Evolutionary conservation across 768 basidiomycete genomes (phyloP).

Genomic region (Daedaleopsis nitida): DNA sequence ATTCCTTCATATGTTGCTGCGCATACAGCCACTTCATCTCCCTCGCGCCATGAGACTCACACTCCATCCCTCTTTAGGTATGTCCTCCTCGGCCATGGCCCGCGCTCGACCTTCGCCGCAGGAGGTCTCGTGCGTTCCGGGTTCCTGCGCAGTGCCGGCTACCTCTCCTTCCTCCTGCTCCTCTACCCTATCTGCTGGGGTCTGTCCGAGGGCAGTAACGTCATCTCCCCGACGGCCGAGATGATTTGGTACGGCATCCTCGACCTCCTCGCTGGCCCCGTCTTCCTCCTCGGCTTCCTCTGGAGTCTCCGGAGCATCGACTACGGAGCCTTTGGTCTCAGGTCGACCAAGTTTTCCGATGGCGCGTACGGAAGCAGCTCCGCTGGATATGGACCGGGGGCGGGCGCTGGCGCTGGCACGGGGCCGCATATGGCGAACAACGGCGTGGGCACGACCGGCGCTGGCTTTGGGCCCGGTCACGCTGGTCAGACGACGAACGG

Average conservation of each 20-base stretch:
- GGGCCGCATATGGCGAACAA: neutral
- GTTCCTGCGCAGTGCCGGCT: constrained; percentile 38
- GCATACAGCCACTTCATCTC: constrained; percentile 5
- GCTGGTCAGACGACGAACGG: too few species aligned
- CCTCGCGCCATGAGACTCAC: constrained; percentile 1
- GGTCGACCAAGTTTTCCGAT: constrained; percentile 31
- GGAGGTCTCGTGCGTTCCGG: constrained; percentile 27
- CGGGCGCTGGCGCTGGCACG: neutral
- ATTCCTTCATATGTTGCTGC: constrained; percentile 14
- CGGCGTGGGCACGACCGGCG: neutral
- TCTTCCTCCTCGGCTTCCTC: constrained; percentile 38
- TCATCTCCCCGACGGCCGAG: constrained; percentile 50
- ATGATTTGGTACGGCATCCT: constrained; percentile 60
- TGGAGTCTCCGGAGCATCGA: constrained; percentile 28
- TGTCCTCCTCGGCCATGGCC: constrained; percentile 31
- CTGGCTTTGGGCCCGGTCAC: too few species aligned
- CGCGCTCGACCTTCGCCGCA: constrained; percentile 29
- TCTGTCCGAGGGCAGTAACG: constrained; percentile 53
- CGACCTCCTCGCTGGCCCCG: constrained; percentile 42
- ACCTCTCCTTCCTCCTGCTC: constrained; percentile 54
- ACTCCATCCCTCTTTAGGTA: constrained; percentile 8
- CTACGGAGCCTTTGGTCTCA: constrained; percentile 31
- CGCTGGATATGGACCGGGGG: neutral
- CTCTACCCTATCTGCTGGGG: constrained; percentile 63
- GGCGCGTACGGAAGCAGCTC: constrained; percentile 12